phyloP scores from a whole-genome alignment of 768 basidiomycete species.

The Tricholoma bakamatsutake region DNA sequence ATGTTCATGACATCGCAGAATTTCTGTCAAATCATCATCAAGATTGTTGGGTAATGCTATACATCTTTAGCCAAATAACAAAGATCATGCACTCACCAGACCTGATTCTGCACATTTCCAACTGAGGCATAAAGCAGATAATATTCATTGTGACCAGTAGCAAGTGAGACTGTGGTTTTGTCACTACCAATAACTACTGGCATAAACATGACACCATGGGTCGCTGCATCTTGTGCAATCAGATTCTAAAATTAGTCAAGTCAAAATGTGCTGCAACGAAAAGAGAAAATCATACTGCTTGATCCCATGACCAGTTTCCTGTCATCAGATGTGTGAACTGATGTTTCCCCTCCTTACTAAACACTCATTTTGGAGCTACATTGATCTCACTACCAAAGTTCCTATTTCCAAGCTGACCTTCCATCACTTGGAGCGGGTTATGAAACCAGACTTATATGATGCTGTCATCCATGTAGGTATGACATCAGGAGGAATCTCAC shows the following conservation, averaged over 20 bases:
- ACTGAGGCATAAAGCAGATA: too few relatives aligned
- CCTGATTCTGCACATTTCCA: too few relatives aligned
- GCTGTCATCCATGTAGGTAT: background rate
- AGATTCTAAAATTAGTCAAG: background rate
- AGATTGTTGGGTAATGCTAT: too few relatives aligned
- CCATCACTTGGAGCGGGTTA: slow-evolving; percentile 15
- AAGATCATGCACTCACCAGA: too few relatives aligned
- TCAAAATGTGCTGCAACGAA: background rate
- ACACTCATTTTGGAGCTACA: slow-evolving; percentile 14
- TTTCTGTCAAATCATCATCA: too few relatives aligned
- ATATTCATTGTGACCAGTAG: too few relatives aligned
- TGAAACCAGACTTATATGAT: slow-evolving; percentile 14
- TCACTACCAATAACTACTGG: too few relatives aligned
- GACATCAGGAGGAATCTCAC: background rate
- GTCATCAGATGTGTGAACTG: background rate
- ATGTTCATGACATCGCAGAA: too few relatives aligned
- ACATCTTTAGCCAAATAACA: too few relatives aligned
- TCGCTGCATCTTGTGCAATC: background rate
- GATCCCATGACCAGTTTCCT: background rate
- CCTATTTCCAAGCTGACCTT: slow-evolving; percentile 15
- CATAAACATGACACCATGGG: background rate
- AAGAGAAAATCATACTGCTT: background rate
- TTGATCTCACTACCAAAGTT: slow-evolving; percentile 21
- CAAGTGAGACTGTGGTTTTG: too few relatives aligned
- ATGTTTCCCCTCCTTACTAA: background rate